Evolutionary conservation across 2,329 filamentous ascomycete genomes (phyloP).

Genomic region (Colletotrichum neosansevieriae): DNA sequence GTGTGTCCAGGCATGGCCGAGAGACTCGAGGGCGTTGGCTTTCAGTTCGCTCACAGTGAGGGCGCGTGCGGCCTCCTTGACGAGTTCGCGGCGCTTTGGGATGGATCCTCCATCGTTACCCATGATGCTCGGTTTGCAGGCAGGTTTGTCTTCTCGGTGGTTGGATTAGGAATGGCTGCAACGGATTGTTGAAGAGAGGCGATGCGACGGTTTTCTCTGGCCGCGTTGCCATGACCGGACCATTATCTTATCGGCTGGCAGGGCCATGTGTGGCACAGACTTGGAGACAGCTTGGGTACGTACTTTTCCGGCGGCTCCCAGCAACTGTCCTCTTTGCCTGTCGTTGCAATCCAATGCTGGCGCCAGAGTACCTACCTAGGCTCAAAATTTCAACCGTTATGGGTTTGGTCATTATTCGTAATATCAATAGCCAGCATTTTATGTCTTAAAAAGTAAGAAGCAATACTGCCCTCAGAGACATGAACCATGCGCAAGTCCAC

Average conservation of each 20-base stretch:
- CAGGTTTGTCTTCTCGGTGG: background rate
- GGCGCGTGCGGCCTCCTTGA: slow-evolving; percentile 89
- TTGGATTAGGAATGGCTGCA: background rate
- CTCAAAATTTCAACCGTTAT: too few species aligned
- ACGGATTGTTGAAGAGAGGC: background rate
- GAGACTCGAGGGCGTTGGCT: slow-evolving; percentile 85
- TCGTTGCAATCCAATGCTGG: too few species aligned
- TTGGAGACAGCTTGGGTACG: too few species aligned
- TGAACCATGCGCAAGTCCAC: too few species aligned
- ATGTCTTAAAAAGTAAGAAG: too few species aligned
- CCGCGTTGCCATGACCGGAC: background rate
- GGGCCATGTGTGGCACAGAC: too few species aligned
- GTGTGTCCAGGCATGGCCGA: slow-evolving; percentile 86
- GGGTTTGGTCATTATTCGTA: too few species aligned
- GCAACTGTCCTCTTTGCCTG: too few species aligned
- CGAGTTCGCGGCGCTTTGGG: slow-evolving; percentile 93
- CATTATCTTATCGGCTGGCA: slow-evolving; percentile 9
- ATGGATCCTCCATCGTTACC: slow-evolving; percentile 99
- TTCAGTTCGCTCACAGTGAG: slow-evolving; percentile 89
- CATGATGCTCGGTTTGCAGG: slow-evolving; percentile 64
- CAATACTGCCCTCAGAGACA: too few species aligned
- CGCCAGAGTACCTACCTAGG: too few species aligned
- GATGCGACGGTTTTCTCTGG: background rate
- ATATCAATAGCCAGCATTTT: too few species aligned
- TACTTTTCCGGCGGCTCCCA: too few species aligned